Base-by-base conservation (phyloP, 2,329 filamentous ascomycete genomes). In the Aphanoascus verrucosus region DNA sequence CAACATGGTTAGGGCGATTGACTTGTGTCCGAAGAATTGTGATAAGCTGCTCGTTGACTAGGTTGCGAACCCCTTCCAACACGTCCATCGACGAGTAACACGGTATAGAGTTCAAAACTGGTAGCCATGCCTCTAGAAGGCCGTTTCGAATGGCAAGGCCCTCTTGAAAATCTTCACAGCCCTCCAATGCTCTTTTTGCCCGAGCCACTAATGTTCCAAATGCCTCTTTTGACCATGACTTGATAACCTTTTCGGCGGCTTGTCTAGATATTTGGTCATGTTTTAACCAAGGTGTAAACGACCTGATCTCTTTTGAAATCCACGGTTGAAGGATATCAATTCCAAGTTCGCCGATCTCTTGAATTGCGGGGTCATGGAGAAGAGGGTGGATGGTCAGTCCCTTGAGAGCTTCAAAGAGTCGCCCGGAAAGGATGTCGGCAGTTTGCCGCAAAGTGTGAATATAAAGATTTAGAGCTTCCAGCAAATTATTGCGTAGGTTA, bases 271-370 rank as follows among this genome's bases (percentile, higher is more conserved):
- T 68, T 59, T 93, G 86, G 59, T 90, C 87, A 61, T 94, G 83
- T 31, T 86, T 82, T 35, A 94, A 86, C 72, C 88, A 95, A 0
- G 90, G 90, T 0, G 83, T 91, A 64, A 94, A 96, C 59, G 85
- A 85, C 45, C 80, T 81, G 41, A 95, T 86, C 56, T 94, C 88
- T 6, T 89, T 82, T 15, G 85, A 79, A 57, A 93, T 86, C 86
- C 89, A 94, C 17, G 78, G 77, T 58, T 84, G 81, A 62, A 88
- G 82, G 8, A 93, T 71, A 63, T 95, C 88, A 23, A 96, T 72
- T 35, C 86, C 80, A 11, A 95, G 71, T 14, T 84, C 84, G 58
- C 86, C 81, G 1, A 93, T 68, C 0, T 72, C 69, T 52, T 78
- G 77, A 15, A 96, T 72, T 1, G 82, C 76, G 1, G 77, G 69